A percentile compares a stretch with the other conserved stretches of the same genome.
Conservation (phyloP, 345 rosid species). For the Raphanus raphanistrum region DNA sequence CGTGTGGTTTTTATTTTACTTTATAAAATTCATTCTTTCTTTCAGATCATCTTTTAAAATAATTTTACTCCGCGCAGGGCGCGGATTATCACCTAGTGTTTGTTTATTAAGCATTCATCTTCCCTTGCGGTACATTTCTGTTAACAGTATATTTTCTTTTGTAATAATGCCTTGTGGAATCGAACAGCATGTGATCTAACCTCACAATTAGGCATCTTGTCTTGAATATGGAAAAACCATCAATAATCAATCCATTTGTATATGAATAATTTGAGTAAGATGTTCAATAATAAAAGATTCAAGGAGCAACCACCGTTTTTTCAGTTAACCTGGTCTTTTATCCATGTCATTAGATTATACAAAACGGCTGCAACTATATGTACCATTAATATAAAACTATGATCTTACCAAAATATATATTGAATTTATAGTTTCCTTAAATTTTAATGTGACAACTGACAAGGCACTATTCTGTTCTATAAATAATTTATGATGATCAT, state of each 20-base stretch:
- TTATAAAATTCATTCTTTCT: too few species aligned
- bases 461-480: neutral
- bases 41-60: too few species aligned
- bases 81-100: neutral
- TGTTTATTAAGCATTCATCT: neutral
- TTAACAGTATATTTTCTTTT: neutral
- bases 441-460: slow-evolving; percentile 4
- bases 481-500: neutral
- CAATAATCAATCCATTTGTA: neutral
- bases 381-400: neutral
- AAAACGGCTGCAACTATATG: slow-evolving; percentile 25
- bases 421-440: neutral
- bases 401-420: neutral
- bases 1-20: too few species aligned
- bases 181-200: slow-evolving; percentile 33
- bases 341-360: slow-evolving; percentile 12
- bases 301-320: slow-evolving; percentile 35
- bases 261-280: slow-evolving; percentile 11
- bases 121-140: neutral
- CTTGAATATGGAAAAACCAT: slow-evolving; percentile 30
- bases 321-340: slow-evolving; percentile 30
- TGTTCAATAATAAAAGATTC: neutral
- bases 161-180: slow-evolving; percentile 30
- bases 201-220: slow-evolving; percentile 36
- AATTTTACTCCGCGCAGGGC: too few species aligned